These are phyloP conservation scores for Iberis amara DNA, from an alignment of 441 rosid species.

Conservation along the genomic window DNA sequence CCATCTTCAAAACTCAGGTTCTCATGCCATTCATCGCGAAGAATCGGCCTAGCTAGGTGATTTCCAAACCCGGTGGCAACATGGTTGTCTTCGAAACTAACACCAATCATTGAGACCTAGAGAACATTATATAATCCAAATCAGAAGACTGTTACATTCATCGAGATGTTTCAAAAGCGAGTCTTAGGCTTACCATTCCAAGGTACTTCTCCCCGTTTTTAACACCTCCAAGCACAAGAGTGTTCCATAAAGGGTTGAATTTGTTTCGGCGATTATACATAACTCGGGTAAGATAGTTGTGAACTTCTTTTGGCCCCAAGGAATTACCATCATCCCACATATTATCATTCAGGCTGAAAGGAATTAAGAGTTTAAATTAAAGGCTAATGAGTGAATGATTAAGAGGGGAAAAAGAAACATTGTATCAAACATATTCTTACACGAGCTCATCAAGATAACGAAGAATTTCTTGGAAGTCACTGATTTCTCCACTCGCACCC, in stretches of 20 bases:
- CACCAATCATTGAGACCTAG: conserved; percentile 83
- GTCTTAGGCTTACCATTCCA: conserved; percentile 52
- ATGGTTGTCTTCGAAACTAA: conserved; percentile 74
- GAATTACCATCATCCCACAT: conserved; percentile 98
- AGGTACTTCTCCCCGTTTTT: conserved; percentile 83
- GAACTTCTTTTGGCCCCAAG: conserved; percentile 90
- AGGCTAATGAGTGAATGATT: not conserved
- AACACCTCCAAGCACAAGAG: conserved; percentile 90
- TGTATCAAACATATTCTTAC: conserved; percentile 35
- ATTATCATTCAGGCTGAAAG: conserved; percentile 66
- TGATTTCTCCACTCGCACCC: conserved; percentile 85
- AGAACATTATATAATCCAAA: not conserved
- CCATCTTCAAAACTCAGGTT: conserved; percentile 81
- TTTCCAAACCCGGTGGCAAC: conserved; percentile 92
- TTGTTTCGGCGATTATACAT: conserved; percentile 90
- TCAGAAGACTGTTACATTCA: not conserved
- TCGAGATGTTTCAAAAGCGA: not conserved
- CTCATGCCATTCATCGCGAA: conserved; percentile 81
- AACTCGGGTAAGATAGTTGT: conserved; percentile 73
- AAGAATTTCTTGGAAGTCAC: conserved; percentile 83
- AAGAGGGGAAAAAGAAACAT: not conserved
- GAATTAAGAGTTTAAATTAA: conserved; percentile 14
- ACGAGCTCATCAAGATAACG: conserved; percentile 72
- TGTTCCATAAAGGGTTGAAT: conserved; percentile 82
- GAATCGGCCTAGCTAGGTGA: conserved; percentile 84